Conservation (phyloP, 2,329 filamentous ascomycete species). For the Lachnellula occidentalis region DNA sequence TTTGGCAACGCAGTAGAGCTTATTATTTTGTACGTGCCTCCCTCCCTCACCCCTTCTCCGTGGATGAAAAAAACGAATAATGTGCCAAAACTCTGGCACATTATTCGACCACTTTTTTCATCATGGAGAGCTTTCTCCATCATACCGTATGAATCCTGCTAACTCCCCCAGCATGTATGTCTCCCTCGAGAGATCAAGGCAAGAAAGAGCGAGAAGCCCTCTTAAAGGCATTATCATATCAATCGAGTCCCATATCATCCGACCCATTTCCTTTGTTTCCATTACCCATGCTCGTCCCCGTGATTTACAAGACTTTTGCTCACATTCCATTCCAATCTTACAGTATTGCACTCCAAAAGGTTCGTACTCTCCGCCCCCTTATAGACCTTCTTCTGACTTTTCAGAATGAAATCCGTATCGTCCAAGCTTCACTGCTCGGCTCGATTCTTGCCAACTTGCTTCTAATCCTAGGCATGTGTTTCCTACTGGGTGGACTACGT, state of each 20-base stretch:
- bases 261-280: constrained; percentile 20
- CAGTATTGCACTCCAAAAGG: constrained; percentile 72
- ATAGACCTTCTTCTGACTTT: constrained; percentile 22
- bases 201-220: constrained; percentile 41
- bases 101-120: too few species aligned
- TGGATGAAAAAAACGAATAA: too few species aligned
- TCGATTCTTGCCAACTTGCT: constrained; percentile 86
- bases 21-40: constrained; percentile 60
- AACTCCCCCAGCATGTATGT: constrained; percentile 48
- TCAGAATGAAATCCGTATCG: constrained; percentile 77
- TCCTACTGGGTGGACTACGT: constrained; percentile 78
- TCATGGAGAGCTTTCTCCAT: too few species aligned
- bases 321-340: constrained; percentile 30
- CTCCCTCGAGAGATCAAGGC: constrained; percentile 38
- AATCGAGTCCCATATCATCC: constrained; percentile 40
- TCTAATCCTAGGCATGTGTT: constrained; percentile 87
- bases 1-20: constrained; percentile 76
- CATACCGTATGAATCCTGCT: constrained; percentile 22
- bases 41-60: too few species aligned
- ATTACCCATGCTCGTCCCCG: constrained; percentile 18
- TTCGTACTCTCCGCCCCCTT: constrained; percentile 29
- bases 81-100: too few species aligned
- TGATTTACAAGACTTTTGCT: constrained; percentile 31
- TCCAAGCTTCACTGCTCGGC: constrained; percentile 83
- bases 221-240: constrained; percentile 39